Evolutionary conservation across 768 basidiomycete genomes (phyloP).

Genomic region (Russula olivacea): DNA sequence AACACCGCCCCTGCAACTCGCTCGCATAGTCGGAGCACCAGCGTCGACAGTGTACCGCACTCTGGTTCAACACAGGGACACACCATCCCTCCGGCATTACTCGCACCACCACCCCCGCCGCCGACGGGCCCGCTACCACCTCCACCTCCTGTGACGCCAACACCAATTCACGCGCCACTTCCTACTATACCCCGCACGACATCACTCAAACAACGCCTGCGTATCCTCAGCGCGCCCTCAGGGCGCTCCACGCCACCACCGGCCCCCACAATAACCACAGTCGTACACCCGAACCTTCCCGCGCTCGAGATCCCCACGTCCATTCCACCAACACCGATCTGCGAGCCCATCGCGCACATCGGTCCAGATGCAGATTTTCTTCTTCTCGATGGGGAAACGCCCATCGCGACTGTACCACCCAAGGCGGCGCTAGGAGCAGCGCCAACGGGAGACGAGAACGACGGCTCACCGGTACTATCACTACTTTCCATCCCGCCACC

Average conservation of each 20-base stretch:
- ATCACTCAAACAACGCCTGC: conserved; percentile 53
- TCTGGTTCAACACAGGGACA: conserved; percentile 39
- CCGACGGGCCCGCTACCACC: conserved; percentile 42
- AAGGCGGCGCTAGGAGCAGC: background rate
- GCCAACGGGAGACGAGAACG: background rate
- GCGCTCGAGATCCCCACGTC: conserved; percentile 28
- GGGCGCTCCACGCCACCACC: conserved; percentile 29
- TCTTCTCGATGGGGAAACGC: conserved; percentile 32
- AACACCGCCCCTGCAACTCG: conserved; percentile 40
- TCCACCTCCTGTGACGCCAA: conserved; percentile 23
- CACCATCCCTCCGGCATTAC: conserved; percentile 40
- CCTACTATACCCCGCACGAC: conserved; percentile 20
- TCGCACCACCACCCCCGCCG: conserved; percentile 37
- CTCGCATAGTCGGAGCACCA: conserved; percentile 28
- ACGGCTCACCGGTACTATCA: background rate
- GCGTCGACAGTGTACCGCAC: conserved; percentile 25
- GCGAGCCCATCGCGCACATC: conserved; percentile 51
- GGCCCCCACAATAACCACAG: conserved; percentile 27
- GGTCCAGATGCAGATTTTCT: conserved; percentile 59
- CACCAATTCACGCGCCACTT: conserved; percentile 23
- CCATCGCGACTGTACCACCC: conserved; percentile 4
- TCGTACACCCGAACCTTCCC: conserved; percentile 16
- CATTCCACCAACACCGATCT: conserved; percentile 48
- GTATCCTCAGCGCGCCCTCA: conserved; percentile 51
- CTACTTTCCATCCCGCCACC: conserved; percentile 17